These are phyloP conservation scores for Arachnopeziza araneosa DNA, from an alignment of 2,329 filamentous ascomycete species.

Conservation along the genomic window DNA sequence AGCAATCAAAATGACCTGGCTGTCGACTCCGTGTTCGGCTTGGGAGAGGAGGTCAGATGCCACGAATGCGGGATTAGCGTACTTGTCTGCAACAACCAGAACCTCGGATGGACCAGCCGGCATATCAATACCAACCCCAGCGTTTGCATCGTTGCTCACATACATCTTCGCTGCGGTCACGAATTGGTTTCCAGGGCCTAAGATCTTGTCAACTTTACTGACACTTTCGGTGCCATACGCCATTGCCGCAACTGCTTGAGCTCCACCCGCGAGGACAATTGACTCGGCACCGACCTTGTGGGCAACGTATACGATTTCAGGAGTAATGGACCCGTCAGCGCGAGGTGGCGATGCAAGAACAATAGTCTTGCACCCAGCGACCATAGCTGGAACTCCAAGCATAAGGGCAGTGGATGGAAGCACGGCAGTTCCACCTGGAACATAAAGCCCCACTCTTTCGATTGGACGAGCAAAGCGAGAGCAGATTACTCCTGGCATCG, in stretches of 20 bases:
- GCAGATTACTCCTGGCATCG: conserved; percentile 95
- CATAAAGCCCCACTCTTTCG: conserved; percentile 92
- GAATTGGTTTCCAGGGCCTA: conserved; percentile 96
- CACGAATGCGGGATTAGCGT: conserved; percentile 88
- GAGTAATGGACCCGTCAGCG: conserved; percentile 82
- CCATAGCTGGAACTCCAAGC: conserved; percentile 96
- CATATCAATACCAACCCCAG: conserved; percentile 96
- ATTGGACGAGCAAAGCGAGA: conserved; percentile 90
- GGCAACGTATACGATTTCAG: conserved; percentile 94
- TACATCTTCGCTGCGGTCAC: conserved; percentile 98
- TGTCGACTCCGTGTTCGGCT: conserved; percentile 94
- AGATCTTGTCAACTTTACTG: conserved; percentile 96
- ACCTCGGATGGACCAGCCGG: conserved; percentile 95
- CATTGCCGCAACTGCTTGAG: conserved; percentile 93
- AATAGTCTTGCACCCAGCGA: conserved; percentile 92
- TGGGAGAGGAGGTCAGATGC: conserved; percentile 92
- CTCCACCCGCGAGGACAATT: conserved; percentile 92
- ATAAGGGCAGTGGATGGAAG: conserved; percentile 94
- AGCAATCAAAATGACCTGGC: conserved; percentile 87
- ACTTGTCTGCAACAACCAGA: conserved; percentile 86
- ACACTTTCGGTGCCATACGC: conserved; percentile 95
- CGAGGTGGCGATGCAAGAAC: conserved; percentile 89
- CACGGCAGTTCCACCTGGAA: conserved; percentile 95
- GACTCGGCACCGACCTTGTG: conserved; percentile 95
- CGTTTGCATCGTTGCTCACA: conserved; percentile 94